These are phyloP conservation scores for Didymella arachidicola DNA, from an alignment of 2,329 filamentous ascomycete species.

Conservation along the genomic window DNA sequence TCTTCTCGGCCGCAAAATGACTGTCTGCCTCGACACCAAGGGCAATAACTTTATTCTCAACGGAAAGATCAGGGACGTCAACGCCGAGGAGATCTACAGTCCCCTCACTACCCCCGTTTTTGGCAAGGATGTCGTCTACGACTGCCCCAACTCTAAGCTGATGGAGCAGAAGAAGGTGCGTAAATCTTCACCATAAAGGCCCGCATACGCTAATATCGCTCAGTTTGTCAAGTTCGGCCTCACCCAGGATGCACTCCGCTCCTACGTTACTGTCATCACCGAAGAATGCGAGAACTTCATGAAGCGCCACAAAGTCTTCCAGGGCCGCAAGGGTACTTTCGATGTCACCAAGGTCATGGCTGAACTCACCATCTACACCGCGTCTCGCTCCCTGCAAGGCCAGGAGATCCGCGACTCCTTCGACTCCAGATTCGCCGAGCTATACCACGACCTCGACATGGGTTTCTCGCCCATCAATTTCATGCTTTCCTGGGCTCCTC, in stretches of 20 bases:
- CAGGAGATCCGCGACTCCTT: slow-evolving; percentile 82
- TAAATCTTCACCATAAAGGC: background rate
- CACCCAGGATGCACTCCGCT: slow-evolving; percentile 75
- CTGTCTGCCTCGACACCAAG: slow-evolving; percentile 79
- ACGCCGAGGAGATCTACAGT: slow-evolving; percentile 88
- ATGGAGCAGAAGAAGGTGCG: slow-evolving; percentile 95
- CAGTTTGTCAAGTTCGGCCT: slow-evolving; percentile 84
- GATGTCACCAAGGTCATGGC: slow-evolving; percentile 80
- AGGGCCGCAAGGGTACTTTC: slow-evolving; percentile 71
- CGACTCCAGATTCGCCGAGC: slow-evolving; percentile 78
- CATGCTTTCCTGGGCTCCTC: slow-evolving; percentile 84
- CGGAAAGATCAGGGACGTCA: slow-evolving; percentile 87
- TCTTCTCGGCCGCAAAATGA: slow-evolving; percentile 87
- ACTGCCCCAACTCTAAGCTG: slow-evolving; percentile 88
- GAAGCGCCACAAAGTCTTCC: slow-evolving; percentile 71
- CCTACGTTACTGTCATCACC: slow-evolving; percentile 81
- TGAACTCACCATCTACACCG: slow-evolving; percentile 89
- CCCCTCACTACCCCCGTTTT: slow-evolving; percentile 77
- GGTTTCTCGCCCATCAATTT: slow-evolving; percentile 91
- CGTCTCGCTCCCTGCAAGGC: slow-evolving; percentile 84
- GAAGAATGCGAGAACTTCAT: slow-evolving; percentile 77
- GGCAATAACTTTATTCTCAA: slow-evolving; percentile 94
- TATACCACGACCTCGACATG: slow-evolving; percentile 91
- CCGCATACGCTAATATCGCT: slow-evolving; percentile 13
- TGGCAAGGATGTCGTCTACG: slow-evolving; percentile 86